Conservation (phyloP, 2,329 filamentous ascomycete species). For the Talaromyces sp. region DNA sequence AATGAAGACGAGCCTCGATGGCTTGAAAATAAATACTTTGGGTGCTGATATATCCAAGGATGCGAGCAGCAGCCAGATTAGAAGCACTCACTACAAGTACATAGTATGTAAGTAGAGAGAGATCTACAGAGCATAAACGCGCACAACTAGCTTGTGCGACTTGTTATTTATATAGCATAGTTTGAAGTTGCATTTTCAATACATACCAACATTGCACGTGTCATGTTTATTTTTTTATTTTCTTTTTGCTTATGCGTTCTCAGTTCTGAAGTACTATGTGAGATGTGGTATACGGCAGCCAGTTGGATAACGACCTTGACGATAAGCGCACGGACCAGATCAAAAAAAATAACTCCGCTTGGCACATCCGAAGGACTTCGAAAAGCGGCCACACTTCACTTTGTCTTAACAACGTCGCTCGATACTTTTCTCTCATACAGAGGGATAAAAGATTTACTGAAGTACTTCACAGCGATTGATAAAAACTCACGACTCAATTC, state of each 20-base stretch:
- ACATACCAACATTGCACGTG: background rate
- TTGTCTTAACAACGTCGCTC: background rate
- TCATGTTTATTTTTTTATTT: background rate
- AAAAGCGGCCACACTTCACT: background rate
- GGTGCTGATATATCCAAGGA: slow-evolving; percentile 58
- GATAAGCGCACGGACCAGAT: slow-evolving; percentile 22
- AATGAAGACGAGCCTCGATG: slow-evolving; percentile 79
- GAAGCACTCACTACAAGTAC: background rate
- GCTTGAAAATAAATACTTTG: slow-evolving; percentile 84
- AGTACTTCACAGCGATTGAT: background rate
- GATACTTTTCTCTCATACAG: background rate
- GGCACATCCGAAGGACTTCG: background rate
- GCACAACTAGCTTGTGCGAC: background rate
- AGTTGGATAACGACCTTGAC: background rate
- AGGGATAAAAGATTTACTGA: background rate
- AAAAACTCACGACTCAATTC: background rate
- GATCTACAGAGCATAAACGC: background rate
- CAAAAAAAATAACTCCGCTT: slow-evolving; percentile 9
- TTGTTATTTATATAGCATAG: background rate
- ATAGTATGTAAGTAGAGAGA: background rate
- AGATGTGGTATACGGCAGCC: background rate
- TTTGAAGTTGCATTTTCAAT: background rate
- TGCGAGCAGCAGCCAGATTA: background rate
- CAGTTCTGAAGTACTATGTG: background rate
- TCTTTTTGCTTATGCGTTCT: background rate